Base-by-base conservation (phyloP, 108 stramenopile species). In the Skeletonema grethae region DNA sequence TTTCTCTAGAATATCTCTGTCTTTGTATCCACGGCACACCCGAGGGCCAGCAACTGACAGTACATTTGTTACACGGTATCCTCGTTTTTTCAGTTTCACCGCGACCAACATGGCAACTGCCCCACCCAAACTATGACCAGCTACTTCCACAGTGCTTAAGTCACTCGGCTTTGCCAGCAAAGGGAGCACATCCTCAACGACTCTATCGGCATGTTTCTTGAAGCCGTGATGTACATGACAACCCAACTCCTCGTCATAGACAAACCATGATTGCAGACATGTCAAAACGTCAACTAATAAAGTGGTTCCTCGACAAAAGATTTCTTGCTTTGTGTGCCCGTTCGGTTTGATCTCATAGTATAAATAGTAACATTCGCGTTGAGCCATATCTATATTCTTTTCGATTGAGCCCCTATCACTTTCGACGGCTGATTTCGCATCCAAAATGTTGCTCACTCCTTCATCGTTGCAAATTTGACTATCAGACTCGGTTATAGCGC, bases 331-430 rank as follows among this genome's bases (percentile, higher is more conserved):
- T 16, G 62, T 80, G 55, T 82, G 73, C 22, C 87, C 87, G 32
- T 72, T 81, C 5, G 58, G 57, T 41, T 50, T 70, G 16, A 88
- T 75, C 61, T 88, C 85, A 50, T 88, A 86, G 66, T 88, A 88
- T 20, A 88, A 29, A 70, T 88, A 88, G 35, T 88, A 88, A 31
- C 85, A 86, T 67, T 88, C 87, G 69, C 87, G 61, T 62, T 84
- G 83, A 25, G 72, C 45, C 57, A 84, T 65, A 15, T 57, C 25
- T 50, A 12, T 50, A n/a, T 12, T 39, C 9, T 10, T 11, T 62
- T 70, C 29, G 22, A n/a, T 38, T 10, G 35, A 43, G 12, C 1
- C 6, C 35, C 39, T 20, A 11, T 31, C 61, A 66, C 63, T 25
- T 67, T 79, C 48, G 64, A 41, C 22, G 0, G 22, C 3, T 41